phyloP scores from a whole-genome alignment of 2,329 filamentous ascomycete species.

The Pyricularia pennisetigena region DNA sequence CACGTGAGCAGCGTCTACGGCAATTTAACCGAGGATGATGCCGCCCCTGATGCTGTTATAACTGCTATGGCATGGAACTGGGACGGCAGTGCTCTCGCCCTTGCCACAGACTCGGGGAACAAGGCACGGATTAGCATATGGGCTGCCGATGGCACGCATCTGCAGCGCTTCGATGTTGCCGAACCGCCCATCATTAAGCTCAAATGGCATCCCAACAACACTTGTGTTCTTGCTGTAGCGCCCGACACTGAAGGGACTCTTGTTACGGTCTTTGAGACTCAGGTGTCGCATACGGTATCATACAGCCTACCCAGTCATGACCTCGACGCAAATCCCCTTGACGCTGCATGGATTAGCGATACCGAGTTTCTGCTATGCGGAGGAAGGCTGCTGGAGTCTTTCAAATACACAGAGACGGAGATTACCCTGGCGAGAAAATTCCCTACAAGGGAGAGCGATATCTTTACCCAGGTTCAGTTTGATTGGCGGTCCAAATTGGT shows the following conservation, averaged over 20 bases:
- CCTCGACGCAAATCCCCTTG: slow-evolving; percentile 39
- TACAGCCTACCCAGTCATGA: slow-evolving; percentile 40
- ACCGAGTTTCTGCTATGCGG: slow-evolving; percentile 49
- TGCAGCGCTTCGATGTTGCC: slow-evolving; percentile 44
- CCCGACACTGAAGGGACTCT: slow-evolving; percentile 43
- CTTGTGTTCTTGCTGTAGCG: slow-evolving; percentile 46
- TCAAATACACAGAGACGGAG: slow-evolving; percentile 34
- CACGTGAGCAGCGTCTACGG: slow-evolving; percentile 28
- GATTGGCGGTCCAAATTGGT: slow-evolving; percentile 42
- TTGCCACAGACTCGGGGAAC: slow-evolving; percentile 45
- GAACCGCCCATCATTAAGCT: slow-evolving; percentile 54
- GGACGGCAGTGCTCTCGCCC: slow-evolving; percentile 44
- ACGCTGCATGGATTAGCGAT: slow-evolving; percentile 51
- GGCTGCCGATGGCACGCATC: slow-evolving; percentile 38
- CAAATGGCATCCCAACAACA: slow-evolving; percentile 47
- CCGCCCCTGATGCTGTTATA: slow-evolving; percentile 40
- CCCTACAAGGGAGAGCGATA: slow-evolving; percentile 42
- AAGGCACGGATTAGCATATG: slow-evolving; percentile 46
- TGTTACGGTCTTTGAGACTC: slow-evolving; percentile 43
- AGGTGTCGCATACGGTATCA: slow-evolving; percentile 31
- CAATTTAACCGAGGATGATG: slow-evolving; percentile 42
- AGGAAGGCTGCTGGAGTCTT: slow-evolving; percentile 39
- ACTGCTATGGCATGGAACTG: slow-evolving; percentile 52
- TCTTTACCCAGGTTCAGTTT: slow-evolving; percentile 44
- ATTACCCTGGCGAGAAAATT: slow-evolving; percentile 39